Percentiles rank a stretch among this genome's conserved stretches.
Conservation (phyloP, 441 rosid species). For the Erodium moschatum region DNA sequence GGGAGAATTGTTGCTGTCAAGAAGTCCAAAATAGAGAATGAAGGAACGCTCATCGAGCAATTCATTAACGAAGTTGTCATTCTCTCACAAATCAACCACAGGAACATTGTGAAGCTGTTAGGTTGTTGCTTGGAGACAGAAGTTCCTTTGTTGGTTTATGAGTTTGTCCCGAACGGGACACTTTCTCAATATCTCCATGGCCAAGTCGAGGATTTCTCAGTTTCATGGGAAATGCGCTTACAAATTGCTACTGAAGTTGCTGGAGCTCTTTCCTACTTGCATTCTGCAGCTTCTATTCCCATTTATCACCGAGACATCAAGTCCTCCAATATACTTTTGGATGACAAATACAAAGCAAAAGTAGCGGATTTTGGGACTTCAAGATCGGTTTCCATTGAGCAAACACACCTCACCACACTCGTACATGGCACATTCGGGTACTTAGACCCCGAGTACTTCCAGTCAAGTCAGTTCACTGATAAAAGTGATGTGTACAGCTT, state of each 20-base stretch:
- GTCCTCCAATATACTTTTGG: background rate
- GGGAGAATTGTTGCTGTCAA: background rate
- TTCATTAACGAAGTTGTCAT: background rate
- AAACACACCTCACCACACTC: background rate
- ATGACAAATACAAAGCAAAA: background rate
- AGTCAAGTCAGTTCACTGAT: background rate
- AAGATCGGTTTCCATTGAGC: background rate
- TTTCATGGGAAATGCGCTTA: background rate
- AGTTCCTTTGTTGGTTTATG: background rate
- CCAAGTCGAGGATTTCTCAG: background rate
- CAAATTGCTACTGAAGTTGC: background rate
- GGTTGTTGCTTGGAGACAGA: background rate
- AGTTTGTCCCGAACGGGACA: background rate
- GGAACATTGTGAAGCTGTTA: background rate
- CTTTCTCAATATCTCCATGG: background rate
- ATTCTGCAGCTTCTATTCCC: background rate
- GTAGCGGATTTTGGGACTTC: conserved; percentile 1
- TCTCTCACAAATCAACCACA: background rate
- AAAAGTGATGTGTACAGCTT: background rate
- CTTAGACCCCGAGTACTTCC: conserved; percentile 5
- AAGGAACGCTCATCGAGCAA: background rate
- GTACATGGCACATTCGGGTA: conserved; percentile 1
- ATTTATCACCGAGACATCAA: conserved; percentile 3
- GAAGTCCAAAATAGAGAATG: background rate
- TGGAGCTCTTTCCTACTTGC: conserved; percentile 1